Percentiles rank a stretch among this genome's conserved stretches.
Evolutionary conservation across 345 rosid species (phyloP).

Genomic region (Hibiscus syriacus): DNA sequence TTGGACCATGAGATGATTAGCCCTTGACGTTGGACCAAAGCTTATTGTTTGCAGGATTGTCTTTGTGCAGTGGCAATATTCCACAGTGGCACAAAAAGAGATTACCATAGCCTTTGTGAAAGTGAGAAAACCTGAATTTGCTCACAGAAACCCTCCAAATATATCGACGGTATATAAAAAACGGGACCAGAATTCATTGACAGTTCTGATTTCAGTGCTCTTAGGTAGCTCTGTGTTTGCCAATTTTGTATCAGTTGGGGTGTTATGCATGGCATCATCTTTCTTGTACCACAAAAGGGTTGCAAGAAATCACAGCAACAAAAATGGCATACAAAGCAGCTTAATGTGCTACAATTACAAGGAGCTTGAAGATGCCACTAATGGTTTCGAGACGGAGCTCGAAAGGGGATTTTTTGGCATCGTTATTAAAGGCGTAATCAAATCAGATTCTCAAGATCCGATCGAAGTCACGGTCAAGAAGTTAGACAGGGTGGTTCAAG

Average conservation of each 20-base stretch:
- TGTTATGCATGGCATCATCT: not conserved
- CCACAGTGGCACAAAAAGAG: too few relatives aligned
- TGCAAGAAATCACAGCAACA: not conserved
- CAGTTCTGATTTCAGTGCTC: not conserved
- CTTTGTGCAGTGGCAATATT: too few relatives aligned
- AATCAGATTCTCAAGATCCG: not conserved
- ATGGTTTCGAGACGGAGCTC: constrained; percentile 26
- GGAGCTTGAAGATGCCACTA: constrained; percentile 29
- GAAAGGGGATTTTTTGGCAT: constrained; percentile 38
- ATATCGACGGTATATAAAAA: not conserved
- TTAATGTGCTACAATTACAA: constrained; percentile 20
- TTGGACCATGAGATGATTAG: too few relatives aligned
- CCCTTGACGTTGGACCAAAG: too few relatives aligned
- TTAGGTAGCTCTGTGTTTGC: not conserved
- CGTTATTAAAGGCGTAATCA: constrained; percentile 28
- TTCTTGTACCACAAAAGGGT: not conserved
- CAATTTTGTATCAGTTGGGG: not conserved
- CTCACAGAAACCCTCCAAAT: too few relatives aligned
- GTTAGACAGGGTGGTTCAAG: constrained; percentile 8
- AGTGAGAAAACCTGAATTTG: too few relatives aligned
- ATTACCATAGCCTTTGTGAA: too few relatives aligned
- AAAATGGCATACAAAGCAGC: not conserved
- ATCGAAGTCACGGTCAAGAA: constrained; percentile 27
- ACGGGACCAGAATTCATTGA: not conserved
- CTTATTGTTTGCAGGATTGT: too few relatives aligned